Base-by-base conservation (phyloP, 2,329 filamentous ascomycete genomes). In the Alternaria atra region DNA sequence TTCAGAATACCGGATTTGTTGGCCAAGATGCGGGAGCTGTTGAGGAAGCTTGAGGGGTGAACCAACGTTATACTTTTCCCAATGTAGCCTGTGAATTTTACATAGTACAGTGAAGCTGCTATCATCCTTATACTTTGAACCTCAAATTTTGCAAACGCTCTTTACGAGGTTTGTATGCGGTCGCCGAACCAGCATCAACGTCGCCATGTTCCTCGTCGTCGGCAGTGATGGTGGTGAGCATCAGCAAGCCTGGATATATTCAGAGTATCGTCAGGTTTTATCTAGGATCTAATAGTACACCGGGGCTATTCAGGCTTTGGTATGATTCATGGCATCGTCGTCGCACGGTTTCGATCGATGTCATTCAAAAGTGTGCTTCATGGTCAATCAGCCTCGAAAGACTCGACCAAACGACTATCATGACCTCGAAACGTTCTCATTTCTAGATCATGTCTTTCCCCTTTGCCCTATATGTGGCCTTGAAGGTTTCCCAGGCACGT, bases 1-100 rank as follows among this genome's bases (percentile, higher is more conserved):
- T 79, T 78, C 50, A 58, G 72, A 9, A 68, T 78, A 12, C 68
- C 69, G 23, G 75, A 78, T 29, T 56, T 79, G 46, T 42, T 77
- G 58, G 64, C 57, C 3, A 76, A 73, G 61, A 70, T 78, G 9
- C 52, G 62, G 32, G 59, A 52, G 20, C 43, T 76, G 30, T 35
- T 74, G 32, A 52, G 66, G 17, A 64, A 63, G 17, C 39, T 74
- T 15, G 52, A 53, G 34, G 43, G 44, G 20, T 25, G 15, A 52
- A 50, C 20, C 30, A 35, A n/a, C 29, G 15, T 50, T 42, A 7
- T 10, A 25, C 6, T n/a, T 27, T 35, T 5, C 32, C 32, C 35
- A 25, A 35, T n/a, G 13, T 8, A 37, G 5, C 15, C 5, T 4
- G 9, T 50, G 46, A 50, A 10, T 13, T 20, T 8, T 35, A 35